Conservation (phyloP, 257 asterid species). For the Nicotiana noctiflora region DNA sequence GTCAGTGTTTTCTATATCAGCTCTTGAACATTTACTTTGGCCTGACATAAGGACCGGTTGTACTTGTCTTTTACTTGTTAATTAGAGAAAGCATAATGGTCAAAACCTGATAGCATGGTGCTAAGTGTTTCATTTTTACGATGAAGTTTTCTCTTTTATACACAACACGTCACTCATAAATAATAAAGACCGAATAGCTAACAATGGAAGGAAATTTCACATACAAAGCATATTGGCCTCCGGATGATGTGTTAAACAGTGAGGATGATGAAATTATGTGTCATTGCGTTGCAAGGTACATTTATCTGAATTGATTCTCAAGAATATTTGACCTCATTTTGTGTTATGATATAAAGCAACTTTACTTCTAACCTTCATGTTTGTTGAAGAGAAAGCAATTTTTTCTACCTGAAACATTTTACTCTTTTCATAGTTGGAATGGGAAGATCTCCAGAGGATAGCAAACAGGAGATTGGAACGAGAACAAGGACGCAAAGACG, state of each 20-base stretch:
- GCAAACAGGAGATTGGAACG: slow-evolving; percentile 57
- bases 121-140: not conserved
- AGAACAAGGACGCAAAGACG: slow-evolving; percentile 73
- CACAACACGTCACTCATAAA: not conserved
- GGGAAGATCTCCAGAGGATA: slow-evolving; percentile 50
- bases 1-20: not conserved
- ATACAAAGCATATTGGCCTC: not conserved
- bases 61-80: not conserved
- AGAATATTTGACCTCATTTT: not conserved
- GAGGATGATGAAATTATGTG: not conserved
- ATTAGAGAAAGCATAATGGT: not conserved
- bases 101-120: not conserved
- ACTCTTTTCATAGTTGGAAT: slow-evolving; percentile 40
- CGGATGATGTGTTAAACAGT: not conserved
- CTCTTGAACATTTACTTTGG: no score
- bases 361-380: not conserved
- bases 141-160: not conserved
- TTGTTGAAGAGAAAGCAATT: not conserved
- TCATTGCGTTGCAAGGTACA: not conserved
- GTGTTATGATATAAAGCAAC: not conserved
- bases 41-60: not conserved
- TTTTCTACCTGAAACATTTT: not conserved
- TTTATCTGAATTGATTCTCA: not conserved
- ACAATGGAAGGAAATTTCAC: not conserved
- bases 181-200: not conserved